These are phyloP conservation scores for Pseudocohnilembus persalinus DNA, from an alignment of 169 alveolate species.

Conservation along the genomic window DNA sequence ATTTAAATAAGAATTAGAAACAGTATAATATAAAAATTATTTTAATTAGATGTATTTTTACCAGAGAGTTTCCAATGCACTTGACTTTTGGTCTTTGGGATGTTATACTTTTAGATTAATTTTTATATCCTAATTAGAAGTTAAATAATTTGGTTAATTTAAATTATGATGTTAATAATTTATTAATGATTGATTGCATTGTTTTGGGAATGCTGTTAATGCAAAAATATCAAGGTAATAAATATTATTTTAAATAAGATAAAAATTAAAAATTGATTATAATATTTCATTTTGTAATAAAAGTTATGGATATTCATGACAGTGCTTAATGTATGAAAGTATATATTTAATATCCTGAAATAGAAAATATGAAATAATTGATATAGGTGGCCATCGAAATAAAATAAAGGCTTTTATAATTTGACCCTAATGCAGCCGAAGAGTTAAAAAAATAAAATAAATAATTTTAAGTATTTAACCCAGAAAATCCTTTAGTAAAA, in stretches of 20 bases:
- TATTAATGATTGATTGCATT: conserved; percentile 40
- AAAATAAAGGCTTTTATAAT: neutral
- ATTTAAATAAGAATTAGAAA: too few species aligned
- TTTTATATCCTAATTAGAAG: neutral
- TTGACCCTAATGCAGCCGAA: neutral
- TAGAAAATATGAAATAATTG: conserved; percentile 27
- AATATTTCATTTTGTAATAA: neutral
- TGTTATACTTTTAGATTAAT: conserved; percentile 54
- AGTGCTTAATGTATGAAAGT: conserved; percentile 29
- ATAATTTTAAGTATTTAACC: neutral
- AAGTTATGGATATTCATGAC: conserved; percentile 47
- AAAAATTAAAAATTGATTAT: neutral
- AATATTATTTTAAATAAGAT: too few species aligned
- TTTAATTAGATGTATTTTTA: conserved; percentile 70
- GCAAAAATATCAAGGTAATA: conserved; percentile 21
- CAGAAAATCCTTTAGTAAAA: neutral
- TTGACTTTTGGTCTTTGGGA: conserved; percentile 83
- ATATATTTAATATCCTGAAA: conserved; percentile 32
- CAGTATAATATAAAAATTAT: too few species aligned
- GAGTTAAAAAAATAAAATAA: too few species aligned
- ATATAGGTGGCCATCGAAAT: conserved; percentile 20
- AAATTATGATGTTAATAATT: conserved; percentile 5
- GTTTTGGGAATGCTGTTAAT: conserved; percentile 41
- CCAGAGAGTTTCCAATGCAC: conserved; percentile 78
- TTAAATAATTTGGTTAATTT: too few species aligned